Conservation (phyloP, 2,329 filamentous ascomycete species). For the Samsoniella hepiali region DNA sequence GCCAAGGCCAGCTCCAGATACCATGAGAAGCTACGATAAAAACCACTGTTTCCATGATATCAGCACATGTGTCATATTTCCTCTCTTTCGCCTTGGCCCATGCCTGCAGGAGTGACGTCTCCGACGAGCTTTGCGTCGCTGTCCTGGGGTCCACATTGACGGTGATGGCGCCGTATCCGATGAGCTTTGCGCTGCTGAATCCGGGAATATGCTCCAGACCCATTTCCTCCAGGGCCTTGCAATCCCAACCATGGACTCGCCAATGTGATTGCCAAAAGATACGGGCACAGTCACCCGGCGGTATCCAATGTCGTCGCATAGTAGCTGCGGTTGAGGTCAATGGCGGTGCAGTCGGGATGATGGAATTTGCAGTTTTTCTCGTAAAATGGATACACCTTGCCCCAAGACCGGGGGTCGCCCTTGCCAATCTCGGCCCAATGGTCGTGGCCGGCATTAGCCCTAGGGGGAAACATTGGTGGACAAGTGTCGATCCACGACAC, state of each 20-base stretch:
- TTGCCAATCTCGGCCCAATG: background rate
- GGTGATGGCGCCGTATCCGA: background rate
- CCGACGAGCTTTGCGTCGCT: background rate
- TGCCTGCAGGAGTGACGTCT: conserved; percentile 1
- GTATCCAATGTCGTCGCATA: background rate
- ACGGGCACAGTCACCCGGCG: background rate
- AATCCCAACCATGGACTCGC: background rate
- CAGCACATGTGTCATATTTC: background rate
- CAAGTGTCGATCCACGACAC: no score
- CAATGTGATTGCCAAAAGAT: background rate
- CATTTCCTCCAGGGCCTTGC: background rate
- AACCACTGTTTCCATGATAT: background rate
- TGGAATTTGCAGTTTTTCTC: conserved; percentile 6
- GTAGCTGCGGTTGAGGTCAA: conserved; percentile 4
- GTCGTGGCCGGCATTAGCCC: no score
- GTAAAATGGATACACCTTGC: conserved; percentile 1
- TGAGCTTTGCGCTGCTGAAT: background rate
- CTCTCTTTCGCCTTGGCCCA: background rate
- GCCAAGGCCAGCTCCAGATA: background rate
- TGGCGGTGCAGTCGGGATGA: background rate
- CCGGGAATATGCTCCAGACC: background rate
- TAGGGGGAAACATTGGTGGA: no score
- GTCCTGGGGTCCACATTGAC: background rate
- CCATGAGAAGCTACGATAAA: background rate
- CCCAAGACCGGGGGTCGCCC: conserved; percentile 1